A percentile compares a stretch with the other conserved stretches of the same genome.
phyloP scores from a whole-genome alignment of 768 basidiomycete genomes.

The Rhodosporidiobolus odoratus region DNA sequence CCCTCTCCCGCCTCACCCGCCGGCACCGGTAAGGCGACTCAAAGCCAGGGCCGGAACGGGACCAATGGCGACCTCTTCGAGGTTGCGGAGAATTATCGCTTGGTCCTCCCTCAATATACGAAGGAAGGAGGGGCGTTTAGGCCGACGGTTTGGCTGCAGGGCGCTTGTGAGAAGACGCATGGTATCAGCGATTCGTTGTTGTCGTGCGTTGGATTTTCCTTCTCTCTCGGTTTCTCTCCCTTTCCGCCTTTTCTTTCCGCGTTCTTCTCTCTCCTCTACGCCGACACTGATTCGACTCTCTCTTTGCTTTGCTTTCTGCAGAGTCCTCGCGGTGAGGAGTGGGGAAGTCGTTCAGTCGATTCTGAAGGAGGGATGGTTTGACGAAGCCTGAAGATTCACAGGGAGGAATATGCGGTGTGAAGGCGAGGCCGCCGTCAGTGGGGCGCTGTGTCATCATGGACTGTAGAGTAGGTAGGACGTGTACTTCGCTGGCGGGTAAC shows the following conservation, averaged over 20 bases:
- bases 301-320: background rate
- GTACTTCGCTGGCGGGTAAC: no score
- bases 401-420: no score
- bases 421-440: no score
- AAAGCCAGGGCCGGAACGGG: conserved; percentile 24
- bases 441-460: no score
- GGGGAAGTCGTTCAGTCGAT: conserved; percentile 24
- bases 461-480: no score
- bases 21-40: background rate
- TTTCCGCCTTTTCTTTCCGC: background rate
- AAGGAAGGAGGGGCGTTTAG: conserved; percentile 21
- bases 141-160: conserved; percentile 49
- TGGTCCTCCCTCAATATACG: conserved; percentile 41
- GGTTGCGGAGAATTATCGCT: conserved; percentile 52
- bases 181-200: conserved; percentile 53
- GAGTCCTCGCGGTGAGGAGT: conserved; percentile 25
- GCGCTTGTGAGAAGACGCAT: conserved; percentile 48
- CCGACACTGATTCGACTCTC: background rate
- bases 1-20: conserved; percentile 15
- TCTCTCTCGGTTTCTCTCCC: conserved; percentile 22
- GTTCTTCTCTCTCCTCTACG: background rate
- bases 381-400: no score
- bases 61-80: no score
- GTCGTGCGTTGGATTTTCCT: conserved; percentile 42
- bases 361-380: conserved; percentile 15